Evolutionary conservation across 164 flowering plant genomes (phyloP).

Genomic region (Litsea cubeba): DNA sequence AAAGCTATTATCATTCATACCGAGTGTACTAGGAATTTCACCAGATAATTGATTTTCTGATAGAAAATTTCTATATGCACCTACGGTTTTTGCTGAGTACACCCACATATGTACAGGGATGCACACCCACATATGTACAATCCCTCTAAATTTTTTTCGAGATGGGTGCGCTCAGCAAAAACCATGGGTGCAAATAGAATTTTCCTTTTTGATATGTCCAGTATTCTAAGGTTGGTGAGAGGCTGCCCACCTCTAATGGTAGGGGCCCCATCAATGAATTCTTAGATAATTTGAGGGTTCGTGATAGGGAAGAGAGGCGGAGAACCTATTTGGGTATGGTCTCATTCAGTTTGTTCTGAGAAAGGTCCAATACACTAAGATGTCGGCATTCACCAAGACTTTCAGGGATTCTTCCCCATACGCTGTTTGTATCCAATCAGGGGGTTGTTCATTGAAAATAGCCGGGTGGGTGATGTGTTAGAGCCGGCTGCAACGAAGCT

Average conservation of each 20-base stretch:
- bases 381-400: background rate
- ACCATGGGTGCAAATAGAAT: no score
- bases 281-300: slow-evolving; percentile 24
- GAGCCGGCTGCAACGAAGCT: no score
- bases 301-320: slow-evolving; percentile 3
- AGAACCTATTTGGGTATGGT: slow-evolving; percentile 26
- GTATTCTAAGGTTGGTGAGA: slow-evolving; percentile 7
- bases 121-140: no score
- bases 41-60: slow-evolving; percentile 32
- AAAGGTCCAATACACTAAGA: background rate
- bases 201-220: slow-evolving; percentile 19
- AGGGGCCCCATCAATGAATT: slow-evolving; percentile 40
- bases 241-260: slow-evolving; percentile 27
- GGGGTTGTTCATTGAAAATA: no score
- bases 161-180: no score
- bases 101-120: no score
- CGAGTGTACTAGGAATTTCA: slow-evolving; percentile 23
- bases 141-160: no score
- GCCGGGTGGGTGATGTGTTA: no score
- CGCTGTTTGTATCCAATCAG: background rate
- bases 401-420: slow-evolving; percentile 1
- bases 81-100: no score
- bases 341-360: background rate
- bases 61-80: no score
- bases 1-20: slow-evolving; percentile 21